These are phyloP conservation scores for Elsinoe arachidis DNA, from an alignment of 2,329 filamentous ascomycete species.

Conservation along the genomic window DNA sequence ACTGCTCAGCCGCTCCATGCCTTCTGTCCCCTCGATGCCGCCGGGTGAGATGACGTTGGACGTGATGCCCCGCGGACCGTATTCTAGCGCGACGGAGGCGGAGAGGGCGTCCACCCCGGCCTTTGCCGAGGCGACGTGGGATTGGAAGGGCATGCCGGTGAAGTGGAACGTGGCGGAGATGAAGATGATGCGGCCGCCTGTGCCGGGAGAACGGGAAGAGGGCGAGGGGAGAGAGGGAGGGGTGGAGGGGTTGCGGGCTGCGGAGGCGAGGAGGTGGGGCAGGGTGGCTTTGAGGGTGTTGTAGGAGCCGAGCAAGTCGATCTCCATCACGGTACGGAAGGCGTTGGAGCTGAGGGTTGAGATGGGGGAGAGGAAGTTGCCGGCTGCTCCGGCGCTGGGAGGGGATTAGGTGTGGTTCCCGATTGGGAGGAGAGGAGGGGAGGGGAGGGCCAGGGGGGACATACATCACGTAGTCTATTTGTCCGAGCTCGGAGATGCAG, in stretches of 20 bases:
- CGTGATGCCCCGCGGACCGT: slow-evolving; percentile 76
- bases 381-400: slow-evolving; percentile 68
- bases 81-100: slow-evolving; percentile 73
- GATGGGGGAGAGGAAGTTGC: slow-evolving; percentile 88
- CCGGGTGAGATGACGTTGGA: slow-evolving; percentile 86
- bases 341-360: slow-evolving; percentile 75
- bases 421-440: not conserved
- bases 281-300: slow-evolving; percentile 91
- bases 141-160: slow-evolving; percentile 73
- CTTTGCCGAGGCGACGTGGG: slow-evolving; percentile 87
- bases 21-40: slow-evolving; percentile 74
- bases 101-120: slow-evolving; percentile 81
- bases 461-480: slow-evolving; percentile 87
- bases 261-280: slow-evolving; percentile 70
- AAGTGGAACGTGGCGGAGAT: slow-evolving; percentile 89
- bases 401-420: slow-evolving; percentile 38
- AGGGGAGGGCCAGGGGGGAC: slow-evolving; percentile 22
- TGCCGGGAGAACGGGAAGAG: slow-evolving; percentile 39
- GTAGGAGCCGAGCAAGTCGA: slow-evolving; percentile 87
- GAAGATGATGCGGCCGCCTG: slow-evolving; percentile 78
- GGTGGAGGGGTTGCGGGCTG: slow-evolving; percentile 55
- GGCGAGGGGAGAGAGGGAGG: slow-evolving; percentile 52
- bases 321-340: slow-evolving; percentile 93
- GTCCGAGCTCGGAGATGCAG: slow-evolving; percentile 74
- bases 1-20: slow-evolving; percentile 34